phyloP scores from a whole-genome alignment of 306 rosid genomes.

The Rubus idaeus region DNA sequence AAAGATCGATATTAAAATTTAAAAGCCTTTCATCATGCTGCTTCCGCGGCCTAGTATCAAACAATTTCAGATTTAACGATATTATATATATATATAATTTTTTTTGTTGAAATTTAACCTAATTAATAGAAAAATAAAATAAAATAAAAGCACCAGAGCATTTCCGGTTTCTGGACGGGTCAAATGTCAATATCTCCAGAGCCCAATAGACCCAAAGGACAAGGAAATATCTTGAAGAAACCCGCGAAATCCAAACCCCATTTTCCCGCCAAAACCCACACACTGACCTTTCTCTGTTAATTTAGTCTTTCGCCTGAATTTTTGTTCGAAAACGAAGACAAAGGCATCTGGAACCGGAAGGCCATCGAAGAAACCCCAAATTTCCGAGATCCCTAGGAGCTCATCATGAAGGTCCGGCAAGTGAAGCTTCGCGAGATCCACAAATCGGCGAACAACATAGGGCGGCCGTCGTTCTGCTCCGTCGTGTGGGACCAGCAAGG shows the following conservation, averaged over 20 bases:
- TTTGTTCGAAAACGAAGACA: not conserved
- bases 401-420: conserved; percentile 71
- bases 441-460: conserved; percentile 41
- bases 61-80: too few relatives aligned
- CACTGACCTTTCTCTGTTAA: not conserved
- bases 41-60: too few relatives aligned
- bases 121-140: too few relatives aligned
- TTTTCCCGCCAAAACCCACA: conserved; percentile 45
- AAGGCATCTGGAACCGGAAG: not conserved
- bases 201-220: not conserved
- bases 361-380: not conserved
- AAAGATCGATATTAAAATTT: too few relatives aligned
- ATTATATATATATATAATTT: too few relatives aligned
- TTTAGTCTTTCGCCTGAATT: not conserved
- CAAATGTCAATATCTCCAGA: too few relatives aligned
- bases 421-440: conserved; percentile 88
- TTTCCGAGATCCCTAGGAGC: not conserved
- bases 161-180: too few relatives aligned
- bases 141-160: too few relatives aligned
- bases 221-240: not conserved
- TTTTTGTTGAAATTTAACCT: too few relatives aligned
- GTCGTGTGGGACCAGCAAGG: conserved; percentile 85
- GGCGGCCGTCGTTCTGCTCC: conserved; percentile 74
- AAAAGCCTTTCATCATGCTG: too few relatives aligned
- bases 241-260: conserved; percentile 38